These are phyloP conservation scores for Starmerella asiatica DNA, from an alignment of 805 yeast genomes.

Conservation along the genomic window DNA sequence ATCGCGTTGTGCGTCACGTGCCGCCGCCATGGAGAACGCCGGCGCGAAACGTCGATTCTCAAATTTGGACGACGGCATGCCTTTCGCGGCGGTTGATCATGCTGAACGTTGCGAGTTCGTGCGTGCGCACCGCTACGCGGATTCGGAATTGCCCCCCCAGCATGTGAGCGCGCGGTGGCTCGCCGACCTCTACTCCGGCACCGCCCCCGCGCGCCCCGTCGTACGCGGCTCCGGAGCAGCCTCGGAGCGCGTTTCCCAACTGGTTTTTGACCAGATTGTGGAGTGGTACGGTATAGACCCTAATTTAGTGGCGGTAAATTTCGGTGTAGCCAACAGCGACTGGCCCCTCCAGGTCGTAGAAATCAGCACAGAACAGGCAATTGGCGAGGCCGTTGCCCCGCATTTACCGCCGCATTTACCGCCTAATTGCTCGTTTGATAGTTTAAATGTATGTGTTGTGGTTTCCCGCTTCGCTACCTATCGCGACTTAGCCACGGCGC, in stretches of 20 bases:
- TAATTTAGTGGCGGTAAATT: conserved; percentile 3
- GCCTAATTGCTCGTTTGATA: background rate
- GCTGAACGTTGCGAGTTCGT: background rate
- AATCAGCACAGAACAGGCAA: background rate
- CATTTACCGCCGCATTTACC: background rate
- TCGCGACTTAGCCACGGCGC: background rate
- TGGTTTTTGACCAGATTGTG: conserved; percentile 2
- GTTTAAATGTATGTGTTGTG: too few relatives aligned
- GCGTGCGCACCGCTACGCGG: background rate
- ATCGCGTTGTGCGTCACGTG: too few relatives aligned
- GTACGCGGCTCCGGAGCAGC: conserved; percentile 10
- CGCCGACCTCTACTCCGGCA: background rate
- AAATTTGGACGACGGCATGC: too few relatives aligned
- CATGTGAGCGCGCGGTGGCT: conserved; percentile 6
- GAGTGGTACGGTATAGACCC: conserved; percentile 12
- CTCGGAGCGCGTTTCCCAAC: conserved; percentile 3
- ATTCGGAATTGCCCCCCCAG: background rate
- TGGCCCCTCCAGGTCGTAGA: conserved; percentile 1
- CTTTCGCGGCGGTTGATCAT: background rate
- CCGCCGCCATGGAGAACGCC: too few relatives aligned
- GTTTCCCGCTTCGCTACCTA: background rate
- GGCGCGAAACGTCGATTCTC: background rate
- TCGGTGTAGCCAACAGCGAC: conserved; percentile 4
- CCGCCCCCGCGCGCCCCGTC: conserved; percentile 4
- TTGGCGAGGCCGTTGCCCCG: conserved; percentile 3